A percentile compares a stretch with the other conserved stretches of the same genome.
phyloP scores from a whole-genome alignment of 208 protist species.

The Histomonas meleagridis region DNA sequence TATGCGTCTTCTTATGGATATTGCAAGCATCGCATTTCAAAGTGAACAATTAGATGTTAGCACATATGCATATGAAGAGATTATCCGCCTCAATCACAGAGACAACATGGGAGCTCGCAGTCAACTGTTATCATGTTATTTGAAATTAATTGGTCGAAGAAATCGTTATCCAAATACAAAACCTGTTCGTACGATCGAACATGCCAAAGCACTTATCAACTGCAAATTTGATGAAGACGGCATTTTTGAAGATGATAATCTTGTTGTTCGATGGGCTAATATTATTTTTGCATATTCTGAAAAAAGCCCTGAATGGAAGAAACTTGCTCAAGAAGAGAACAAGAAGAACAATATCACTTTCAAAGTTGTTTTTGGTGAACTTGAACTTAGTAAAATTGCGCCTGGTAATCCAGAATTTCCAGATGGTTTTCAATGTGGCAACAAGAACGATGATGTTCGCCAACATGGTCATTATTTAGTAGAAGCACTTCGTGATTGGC shows the following conservation, averaged over 20 bases:
- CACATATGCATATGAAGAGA: neutral
- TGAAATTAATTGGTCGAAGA: neutral
- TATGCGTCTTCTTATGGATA: neutral
- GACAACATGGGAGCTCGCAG: neutral
- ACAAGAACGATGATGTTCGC: neutral
- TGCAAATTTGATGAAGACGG: neutral
- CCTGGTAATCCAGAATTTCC: neutral
- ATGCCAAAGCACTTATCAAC: neutral
- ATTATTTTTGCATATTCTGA: neutral
- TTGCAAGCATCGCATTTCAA: neutral
- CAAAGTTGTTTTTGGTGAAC: neutral
- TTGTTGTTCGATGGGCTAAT: neutral
- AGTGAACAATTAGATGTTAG: neutral
- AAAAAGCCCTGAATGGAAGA: too few species aligned
- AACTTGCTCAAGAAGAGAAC: neutral
- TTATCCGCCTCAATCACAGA: neutral
- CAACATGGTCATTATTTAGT: neutral
- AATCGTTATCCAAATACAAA: neutral
- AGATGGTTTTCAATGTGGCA: neutral
- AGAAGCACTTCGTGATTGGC: neutral
- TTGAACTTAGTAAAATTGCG: neutral
- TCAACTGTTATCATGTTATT: neutral
- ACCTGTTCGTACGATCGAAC: neutral
- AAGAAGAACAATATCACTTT: neutral
- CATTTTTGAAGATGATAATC: neutral